Conservation (phyloP, 129 eudicot species). For the Saposhnikovia divaricata region DNA sequence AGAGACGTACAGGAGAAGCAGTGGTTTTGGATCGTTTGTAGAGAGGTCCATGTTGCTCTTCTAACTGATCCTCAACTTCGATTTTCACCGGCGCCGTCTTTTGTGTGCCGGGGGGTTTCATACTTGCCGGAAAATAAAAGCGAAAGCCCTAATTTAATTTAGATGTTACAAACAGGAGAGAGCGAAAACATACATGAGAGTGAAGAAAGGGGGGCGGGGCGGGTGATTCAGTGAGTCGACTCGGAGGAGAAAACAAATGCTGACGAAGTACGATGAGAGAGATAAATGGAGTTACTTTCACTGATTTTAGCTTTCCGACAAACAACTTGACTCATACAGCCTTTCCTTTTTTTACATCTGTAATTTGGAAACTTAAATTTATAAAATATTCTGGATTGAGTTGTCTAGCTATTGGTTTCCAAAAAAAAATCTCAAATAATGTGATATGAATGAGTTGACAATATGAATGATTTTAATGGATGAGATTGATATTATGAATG, state of each 20-base stretch:
- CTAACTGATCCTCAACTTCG: conserved; percentile 41
- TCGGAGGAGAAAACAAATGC: not conserved
- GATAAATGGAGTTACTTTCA: not conserved
- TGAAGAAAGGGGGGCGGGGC: not conserved
- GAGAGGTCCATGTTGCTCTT: conserved; percentile 41
- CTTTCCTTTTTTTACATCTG: no score
- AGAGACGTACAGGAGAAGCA: not conserved
- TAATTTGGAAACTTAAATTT: no score
- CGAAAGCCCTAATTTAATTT: not conserved
- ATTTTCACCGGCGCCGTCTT: conserved; percentile 47
- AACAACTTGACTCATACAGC: not conserved
- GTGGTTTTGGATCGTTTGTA: conserved; percentile 62
- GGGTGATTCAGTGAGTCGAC: not conserved
- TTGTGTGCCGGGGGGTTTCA: conserved; percentile 39
- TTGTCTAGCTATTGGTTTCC: no score
- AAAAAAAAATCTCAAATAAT: no score
- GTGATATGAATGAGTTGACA: no score
- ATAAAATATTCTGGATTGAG: no score
- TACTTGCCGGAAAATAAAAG: not conserved
- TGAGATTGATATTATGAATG: no score
- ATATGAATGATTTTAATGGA: no score
- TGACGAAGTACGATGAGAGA: no score
- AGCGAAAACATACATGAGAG: not conserved
- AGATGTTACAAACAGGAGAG: not conserved
- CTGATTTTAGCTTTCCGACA: not conserved